Conservation (phyloP, 2,329 filamentous ascomycete genomes). For the Xylaria digitata region DNA sequence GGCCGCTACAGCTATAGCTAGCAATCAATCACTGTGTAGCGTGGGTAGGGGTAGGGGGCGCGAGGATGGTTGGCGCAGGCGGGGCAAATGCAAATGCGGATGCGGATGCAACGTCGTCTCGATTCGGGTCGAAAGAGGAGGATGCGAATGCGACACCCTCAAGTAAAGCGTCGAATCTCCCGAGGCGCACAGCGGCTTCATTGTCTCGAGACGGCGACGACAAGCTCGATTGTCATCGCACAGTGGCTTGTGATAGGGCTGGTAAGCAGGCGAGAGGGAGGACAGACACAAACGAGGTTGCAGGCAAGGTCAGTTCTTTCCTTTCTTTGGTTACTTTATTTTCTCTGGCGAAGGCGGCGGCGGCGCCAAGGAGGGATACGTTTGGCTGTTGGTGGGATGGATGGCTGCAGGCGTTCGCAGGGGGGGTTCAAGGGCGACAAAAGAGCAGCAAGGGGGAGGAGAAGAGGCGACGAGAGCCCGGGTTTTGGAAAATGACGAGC, state of each 20-base stretch:
- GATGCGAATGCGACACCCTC: conserved; percentile 46
- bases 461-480: conserved; percentile 35
- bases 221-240: conserved; percentile 43
- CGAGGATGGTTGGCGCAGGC: conserved; percentile 46
- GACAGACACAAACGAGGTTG: neutral
- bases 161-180: conserved; percentile 50
- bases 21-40: conserved; percentile 44
- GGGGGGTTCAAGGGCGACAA: conserved; percentile 21
- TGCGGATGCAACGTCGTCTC: conserved; percentile 51
- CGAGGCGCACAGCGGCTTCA: conserved; percentile 50
- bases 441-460: conserved; percentile 9
- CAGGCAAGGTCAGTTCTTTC: neutral
- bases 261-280: conserved; percentile 10
- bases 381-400: conserved; percentile 32
- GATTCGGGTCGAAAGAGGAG: conserved; percentile 41
- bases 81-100: conserved; percentile 44
- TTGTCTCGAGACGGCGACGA: conserved; percentile 50
- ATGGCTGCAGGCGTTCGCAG: conserved; percentile 42
- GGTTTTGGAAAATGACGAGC: conserved; percentile 37
- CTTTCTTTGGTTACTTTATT: neutral
- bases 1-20: conserved; percentile 22
- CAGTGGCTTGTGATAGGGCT: conserved; percentile 23
- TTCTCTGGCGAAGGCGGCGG: neutral
- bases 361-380: conserved; percentile 22
- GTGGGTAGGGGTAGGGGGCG: conserved; percentile 46